Conservation (phyloP, 352 stramenopile species). For the Globisporangium yorkense region DNA sequence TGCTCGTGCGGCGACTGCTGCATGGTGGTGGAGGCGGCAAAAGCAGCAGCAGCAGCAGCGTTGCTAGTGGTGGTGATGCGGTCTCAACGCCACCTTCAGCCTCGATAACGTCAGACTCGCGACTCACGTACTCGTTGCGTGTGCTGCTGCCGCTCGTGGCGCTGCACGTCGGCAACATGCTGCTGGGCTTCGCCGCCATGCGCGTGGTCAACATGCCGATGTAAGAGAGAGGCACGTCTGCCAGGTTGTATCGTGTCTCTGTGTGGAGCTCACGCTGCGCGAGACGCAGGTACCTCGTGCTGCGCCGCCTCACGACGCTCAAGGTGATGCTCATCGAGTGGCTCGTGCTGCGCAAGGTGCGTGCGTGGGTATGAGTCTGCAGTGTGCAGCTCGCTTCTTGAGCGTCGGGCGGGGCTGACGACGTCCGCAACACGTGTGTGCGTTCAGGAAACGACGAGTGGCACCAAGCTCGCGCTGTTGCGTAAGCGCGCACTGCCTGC, state of each 20-base stretch:
- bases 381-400: not conserved
- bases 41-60: too few species aligned
- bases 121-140: conserved; percentile 15
- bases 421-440: not conserved
- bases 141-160: conserved; percentile 44
- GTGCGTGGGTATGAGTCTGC: not conserved
- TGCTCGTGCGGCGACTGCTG: conserved; percentile 13
- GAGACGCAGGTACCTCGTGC: conserved; percentile 38
- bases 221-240: conserved; percentile 18
- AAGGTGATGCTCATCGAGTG: conserved; percentile 77
- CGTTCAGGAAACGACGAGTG: conserved; percentile 30
- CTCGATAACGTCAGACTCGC: too few species aligned
- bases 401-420: not conserved
- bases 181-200: conserved; percentile 63
- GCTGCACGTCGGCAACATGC: conserved; percentile 57
- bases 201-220: conserved; percentile 71
- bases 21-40: not conserved
- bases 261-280: not conserved
- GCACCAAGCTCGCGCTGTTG: conserved; percentile 55
- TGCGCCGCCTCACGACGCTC: conserved; percentile 64
- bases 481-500: conserved; percentile 18
- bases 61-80: too few species aligned
- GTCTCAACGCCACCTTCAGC: too few species aligned
- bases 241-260: not conserved
- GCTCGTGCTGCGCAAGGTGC: conserved; percentile 60